A percentile compares a stretch with the other conserved stretches of the same genome.
Conservation (phyloP, 768 basidiomycete genomes). For the Ramaria sp. region DNA sequence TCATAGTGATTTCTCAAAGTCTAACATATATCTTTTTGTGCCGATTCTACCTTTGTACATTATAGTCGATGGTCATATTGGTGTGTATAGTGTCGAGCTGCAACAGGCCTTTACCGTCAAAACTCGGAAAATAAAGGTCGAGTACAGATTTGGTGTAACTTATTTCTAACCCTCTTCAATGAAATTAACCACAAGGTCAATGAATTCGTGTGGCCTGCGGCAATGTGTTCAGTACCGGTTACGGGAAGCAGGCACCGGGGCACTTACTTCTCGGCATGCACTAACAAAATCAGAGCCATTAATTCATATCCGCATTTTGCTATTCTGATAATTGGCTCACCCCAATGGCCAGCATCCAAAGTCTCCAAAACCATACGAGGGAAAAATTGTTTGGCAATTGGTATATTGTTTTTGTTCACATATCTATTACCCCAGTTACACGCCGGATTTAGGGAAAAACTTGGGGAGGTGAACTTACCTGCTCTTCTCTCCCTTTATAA, state of each 20-base stretch:
- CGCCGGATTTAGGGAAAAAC: background rate
- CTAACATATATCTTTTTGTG: too few species aligned
- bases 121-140: too few species aligned
- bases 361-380: slow-evolving; percentile 51
- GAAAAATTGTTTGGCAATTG: slow-evolving; percentile 56
- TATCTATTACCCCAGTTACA: slow-evolving; percentile 34
- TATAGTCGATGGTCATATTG: too few species aligned
- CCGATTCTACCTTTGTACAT: too few species aligned
- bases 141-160: too few species aligned
- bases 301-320: background rate
- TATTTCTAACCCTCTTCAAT: slow-evolving; percentile 9
- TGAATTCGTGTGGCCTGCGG: slow-evolving; percentile 25
- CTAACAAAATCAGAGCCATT: slow-evolving; percentile 23
- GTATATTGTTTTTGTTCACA: slow-evolving; percentile 62
- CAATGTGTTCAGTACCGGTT: background rate
- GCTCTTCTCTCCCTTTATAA: slow-evolving; percentile 74
- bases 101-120: too few species aligned
- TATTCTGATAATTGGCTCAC: slow-evolving; percentile 30
- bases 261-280: slow-evolving; percentile 67
- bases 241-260: background rate
- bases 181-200: slow-evolving; percentile 26
- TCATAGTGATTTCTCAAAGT: too few species aligned
- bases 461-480: slow-evolving; percentile 30
- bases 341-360: slow-evolving; percentile 82
- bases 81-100: too few species aligned